Evolutionary conservation across 306 rosid genomes (phyloP).

Genomic region (Purshia tridentata): DNA sequence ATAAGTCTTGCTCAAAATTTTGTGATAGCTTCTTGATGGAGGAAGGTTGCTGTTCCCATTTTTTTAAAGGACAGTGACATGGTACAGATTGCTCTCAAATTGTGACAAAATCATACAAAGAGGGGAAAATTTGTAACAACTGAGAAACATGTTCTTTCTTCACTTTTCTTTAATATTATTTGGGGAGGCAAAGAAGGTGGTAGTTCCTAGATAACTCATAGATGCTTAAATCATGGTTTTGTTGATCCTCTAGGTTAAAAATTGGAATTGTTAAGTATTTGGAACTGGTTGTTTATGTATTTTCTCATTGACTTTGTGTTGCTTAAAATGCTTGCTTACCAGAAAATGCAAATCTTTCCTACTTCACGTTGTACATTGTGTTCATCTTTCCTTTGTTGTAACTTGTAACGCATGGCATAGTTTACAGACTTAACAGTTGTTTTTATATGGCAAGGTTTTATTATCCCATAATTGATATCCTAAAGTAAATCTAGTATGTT

Average conservation of each 20-base stretch:
- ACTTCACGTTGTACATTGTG: not conserved
- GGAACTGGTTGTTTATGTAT: not conserved
- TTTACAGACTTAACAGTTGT: no score
- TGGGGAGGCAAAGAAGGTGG: not conserved
- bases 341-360: not conserved
- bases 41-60: slow-evolving; percentile 14
- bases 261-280: not conserved
- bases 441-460: no score
- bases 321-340: not conserved
- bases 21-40: slow-evolving; percentile 9
- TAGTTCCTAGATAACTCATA: not conserved
- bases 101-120: not conserved
- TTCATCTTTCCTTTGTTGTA: not conserved
- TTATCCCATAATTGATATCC: no score
- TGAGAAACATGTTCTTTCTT: not conserved
- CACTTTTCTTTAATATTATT: not conserved
- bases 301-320: not conserved
- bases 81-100: not conserved
- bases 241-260: not conserved
- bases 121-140: not conserved
- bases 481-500: no score
- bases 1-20: slow-evolving; percentile 2
- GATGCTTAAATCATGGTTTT: not conserved
- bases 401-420: no score
- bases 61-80: not conserved